These are phyloP conservation scores for Kernera saxatilis DNA, from an alignment of 345 rosid genomes.

Conservation along the genomic window DNA sequence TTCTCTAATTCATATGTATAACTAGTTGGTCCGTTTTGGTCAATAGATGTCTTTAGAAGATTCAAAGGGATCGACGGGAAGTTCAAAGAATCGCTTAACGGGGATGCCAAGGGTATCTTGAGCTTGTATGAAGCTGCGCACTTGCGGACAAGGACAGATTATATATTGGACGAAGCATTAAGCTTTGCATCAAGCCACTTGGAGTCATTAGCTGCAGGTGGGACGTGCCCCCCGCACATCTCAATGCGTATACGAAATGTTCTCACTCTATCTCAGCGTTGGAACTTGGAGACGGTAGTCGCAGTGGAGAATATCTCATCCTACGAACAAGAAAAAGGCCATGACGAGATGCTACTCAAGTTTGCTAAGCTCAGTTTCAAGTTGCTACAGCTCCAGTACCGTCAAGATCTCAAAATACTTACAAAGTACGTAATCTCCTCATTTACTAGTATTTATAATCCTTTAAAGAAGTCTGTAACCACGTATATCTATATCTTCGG, in stretches of 20 bases:
- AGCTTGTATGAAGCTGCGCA: slow-evolving; percentile 40
- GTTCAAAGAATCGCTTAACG: slow-evolving; percentile 2
- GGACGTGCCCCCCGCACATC: neutral
- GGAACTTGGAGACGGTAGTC: slow-evolving; percentile 3
- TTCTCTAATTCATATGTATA: neutral
- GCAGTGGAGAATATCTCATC: neutral
- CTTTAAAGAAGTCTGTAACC: neutral
- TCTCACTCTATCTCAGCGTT: neutral
- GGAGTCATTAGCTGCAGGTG: neutral
- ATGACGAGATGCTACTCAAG: slow-evolving; percentile 10
- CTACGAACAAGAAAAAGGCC: slow-evolving; percentile 12
- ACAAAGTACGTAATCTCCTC: slow-evolving; percentile 3
- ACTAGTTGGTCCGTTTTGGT: neutral
- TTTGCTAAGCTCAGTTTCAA: slow-evolving; percentile 22
- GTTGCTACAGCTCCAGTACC: neutral
- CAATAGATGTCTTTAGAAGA: slow-evolving; percentile 30
- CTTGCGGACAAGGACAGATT: slow-evolving; percentile 23
- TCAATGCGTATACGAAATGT: neutral
- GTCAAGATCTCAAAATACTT: slow-evolving; percentile 11
- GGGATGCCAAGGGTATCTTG: slow-evolving; percentile 31
- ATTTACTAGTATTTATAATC: neutral
- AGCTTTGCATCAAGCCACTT: slow-evolving; percentile 16
- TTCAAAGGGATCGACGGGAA: slow-evolving; percentile 28
- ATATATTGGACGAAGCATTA: slow-evolving; percentile 35
- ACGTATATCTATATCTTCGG: no score